Evolutionary conservation across 768 basidiomycete species (phyloP).

Genomic region (Plicaturopsis crispa): DNA sequence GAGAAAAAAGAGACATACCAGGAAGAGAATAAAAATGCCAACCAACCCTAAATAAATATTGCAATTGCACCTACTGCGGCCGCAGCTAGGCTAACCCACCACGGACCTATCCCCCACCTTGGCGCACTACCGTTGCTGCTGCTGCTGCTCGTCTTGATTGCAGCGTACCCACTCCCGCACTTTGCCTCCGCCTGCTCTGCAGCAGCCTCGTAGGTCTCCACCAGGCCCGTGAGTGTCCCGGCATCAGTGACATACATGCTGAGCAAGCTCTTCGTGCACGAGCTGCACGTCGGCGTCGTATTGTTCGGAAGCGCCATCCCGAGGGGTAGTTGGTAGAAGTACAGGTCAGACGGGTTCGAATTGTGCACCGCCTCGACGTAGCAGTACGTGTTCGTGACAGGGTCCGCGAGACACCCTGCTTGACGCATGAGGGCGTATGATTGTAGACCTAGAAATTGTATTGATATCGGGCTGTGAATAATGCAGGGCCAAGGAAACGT

Average conservation of each 20-base stretch:
- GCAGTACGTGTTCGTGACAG: slow-evolving; percentile 60
- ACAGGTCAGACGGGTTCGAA: slow-evolving; percentile 57
- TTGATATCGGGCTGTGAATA: background rate
- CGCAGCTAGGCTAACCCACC: too few relatives aligned
- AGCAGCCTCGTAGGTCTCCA: slow-evolving; percentile 40
- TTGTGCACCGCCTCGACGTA: slow-evolving; percentile 57
- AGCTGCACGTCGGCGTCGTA: slow-evolving; percentile 48
- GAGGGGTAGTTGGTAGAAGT: slow-evolving; percentile 63
- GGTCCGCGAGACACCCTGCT: slow-evolving; percentile 52
- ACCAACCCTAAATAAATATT: too few relatives aligned
- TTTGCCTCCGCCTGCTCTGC: slow-evolving; percentile 34
- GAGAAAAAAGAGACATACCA: too few relatives aligned
- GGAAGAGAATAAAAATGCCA: too few relatives aligned
- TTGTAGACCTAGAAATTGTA: slow-evolving; percentile 38
- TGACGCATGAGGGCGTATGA: slow-evolving; percentile 57
- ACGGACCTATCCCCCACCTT: too few relatives aligned
- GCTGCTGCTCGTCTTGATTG: background rate
- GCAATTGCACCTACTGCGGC: too few relatives aligned
- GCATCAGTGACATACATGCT: slow-evolving; percentile 32
- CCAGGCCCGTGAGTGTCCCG: slow-evolving; percentile 22
- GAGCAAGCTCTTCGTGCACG: slow-evolving; percentile 59
- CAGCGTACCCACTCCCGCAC: slow-evolving; percentile 48
- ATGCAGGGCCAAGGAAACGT: slow-evolving; percentile 9
- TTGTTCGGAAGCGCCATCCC: slow-evolving; percentile 45
- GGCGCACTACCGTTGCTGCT: too few relatives aligned